phyloP scores from a whole-genome alignment of 2,329 filamentous ascomycete species.

The Setomelanomma holmii region DNA sequence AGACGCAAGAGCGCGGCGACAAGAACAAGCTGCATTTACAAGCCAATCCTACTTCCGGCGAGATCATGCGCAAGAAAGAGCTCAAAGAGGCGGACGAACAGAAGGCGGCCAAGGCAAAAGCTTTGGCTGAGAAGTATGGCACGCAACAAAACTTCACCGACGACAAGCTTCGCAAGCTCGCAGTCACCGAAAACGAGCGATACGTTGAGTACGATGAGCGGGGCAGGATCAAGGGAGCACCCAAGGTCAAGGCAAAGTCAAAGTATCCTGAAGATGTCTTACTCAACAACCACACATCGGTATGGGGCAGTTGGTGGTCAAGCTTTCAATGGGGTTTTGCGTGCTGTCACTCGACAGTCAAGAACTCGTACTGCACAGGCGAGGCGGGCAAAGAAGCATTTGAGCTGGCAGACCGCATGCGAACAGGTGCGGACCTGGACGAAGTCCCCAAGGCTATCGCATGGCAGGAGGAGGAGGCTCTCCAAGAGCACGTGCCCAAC shows the following conservation, averaged over 20 bases:
- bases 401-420: conserved; percentile 73
- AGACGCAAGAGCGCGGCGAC: conserved; percentile 83
- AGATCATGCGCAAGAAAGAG: conserved; percentile 82
- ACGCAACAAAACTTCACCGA: conserved; percentile 68
- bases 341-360: conserved; percentile 91
- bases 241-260: conserved; percentile 77
- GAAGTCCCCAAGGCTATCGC: conserved; percentile 50
- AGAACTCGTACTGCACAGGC: conserved; percentile 97
- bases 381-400: conserved; percentile 84
- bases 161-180: conserved; percentile 68
- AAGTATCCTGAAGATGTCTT: conserved; percentile 91
- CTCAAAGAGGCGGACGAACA: conserved; percentile 74
- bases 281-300: conserved; percentile 87
- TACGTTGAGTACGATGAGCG: conserved; percentile 96
- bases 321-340: conserved; percentile 95
- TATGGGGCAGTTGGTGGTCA: conserved; percentile 98
- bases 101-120: conserved; percentile 71
- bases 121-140: conserved; percentile 83
- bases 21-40: conserved; percentile 87
- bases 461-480: conserved; percentile 52
- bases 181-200: conserved; percentile 79
- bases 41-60: conserved; percentile 93
- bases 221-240: conserved; percentile 86
- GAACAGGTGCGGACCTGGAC: conserved; percentile 56
- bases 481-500: conserved; percentile 54